Evolutionary conservation across 805 yeast genomes (phyloP), one percentile per base, ranked within the genome.

Genomic region (Kluyveromyces dobzhanskii): DNA sequence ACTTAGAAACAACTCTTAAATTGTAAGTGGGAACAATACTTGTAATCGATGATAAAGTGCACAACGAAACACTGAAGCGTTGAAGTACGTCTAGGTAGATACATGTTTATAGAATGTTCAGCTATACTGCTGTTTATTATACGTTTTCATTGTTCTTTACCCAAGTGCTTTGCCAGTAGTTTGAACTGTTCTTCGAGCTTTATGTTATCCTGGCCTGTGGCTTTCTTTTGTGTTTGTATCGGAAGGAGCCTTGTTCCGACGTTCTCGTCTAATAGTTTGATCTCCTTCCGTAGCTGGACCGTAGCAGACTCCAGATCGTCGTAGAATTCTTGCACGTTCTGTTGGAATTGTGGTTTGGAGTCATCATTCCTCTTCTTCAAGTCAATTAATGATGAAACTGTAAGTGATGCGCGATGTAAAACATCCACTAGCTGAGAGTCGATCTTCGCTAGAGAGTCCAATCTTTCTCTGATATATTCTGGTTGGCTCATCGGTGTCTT

Each of bases 401-500:
- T 50, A 32, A 51, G 54, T 4, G 62, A 54, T 4, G 61, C 61
- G 16, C 49, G 52, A 18, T 55, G 51, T 19, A 57, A 27, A 29
- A 56, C 44, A 6, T 50, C 35, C 27, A 59, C 52, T 7, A 59
- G 46, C 38, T 46, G 48, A 6, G 36, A 29, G 38, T 59, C 64
- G 14, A 59, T 47, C 12, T 48, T 39, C 19, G 56, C 51, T 11
- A 59, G 41, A 7, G 59, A 42, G 16, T 49, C 44, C 19, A 59
- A 37, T 34, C 64, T 47, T 25, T 56, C 59, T 26, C 48, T 56
- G 5, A 59, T 52, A 30, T 49, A 54, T 17, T 47, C 49, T 17
- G 63, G 58, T 35, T 57, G 62, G 53, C 56, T 55, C 45, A 43
- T 42, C n/a, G 17, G n/a, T n/a, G n/a, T n/a, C n/a, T n/a, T n/a